These are phyloP conservation scores for Collybiopsis luxurians DNA, from an alignment of 768 basidiomycete genomes.

Conservation along the genomic window DNA sequence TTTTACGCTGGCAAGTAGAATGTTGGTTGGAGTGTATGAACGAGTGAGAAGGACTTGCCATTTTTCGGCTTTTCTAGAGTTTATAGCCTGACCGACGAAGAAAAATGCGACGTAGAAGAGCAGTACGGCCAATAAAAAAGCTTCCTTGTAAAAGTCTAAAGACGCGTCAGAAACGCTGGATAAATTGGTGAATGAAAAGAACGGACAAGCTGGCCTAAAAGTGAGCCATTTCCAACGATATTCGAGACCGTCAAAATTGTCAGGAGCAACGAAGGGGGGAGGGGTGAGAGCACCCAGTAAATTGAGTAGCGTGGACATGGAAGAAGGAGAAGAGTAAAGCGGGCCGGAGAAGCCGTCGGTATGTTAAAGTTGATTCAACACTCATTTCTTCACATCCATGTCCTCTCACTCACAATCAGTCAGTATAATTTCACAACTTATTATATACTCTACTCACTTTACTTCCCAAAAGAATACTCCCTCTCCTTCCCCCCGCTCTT, in stretches of 20 bases:
- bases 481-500: too few relatives aligned
- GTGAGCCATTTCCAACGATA: slow-evolving; percentile 71
- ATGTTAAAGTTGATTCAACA: too few relatives aligned
- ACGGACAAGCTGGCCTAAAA: slow-evolving; percentile 76
- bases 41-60: slow-evolving; percentile 48
- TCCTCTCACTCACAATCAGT: background rate
- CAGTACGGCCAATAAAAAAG: slow-evolving; percentile 48
- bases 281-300: slow-evolving; percentile 49
- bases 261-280: slow-evolving; percentile 47
- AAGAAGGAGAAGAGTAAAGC: background rate
- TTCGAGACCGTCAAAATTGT: slow-evolving; percentile 73
- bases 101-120: slow-evolving; percentile 55
- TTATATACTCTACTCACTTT: too few relatives aligned
- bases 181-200: background rate
- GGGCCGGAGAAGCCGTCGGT: background rate
- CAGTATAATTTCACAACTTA: too few relatives aligned
- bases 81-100: slow-evolving; percentile 58
- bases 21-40: slow-evolving; percentile 1
- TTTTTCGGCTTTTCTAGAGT: slow-evolving; percentile 56
- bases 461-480: too few relatives aligned
- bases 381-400: too few relatives aligned
- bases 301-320: slow-evolving; percentile 27
- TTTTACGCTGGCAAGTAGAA: slow-evolving; percentile 45
- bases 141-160: slow-evolving; percentile 67
- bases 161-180: slow-evolving; percentile 2